A percentile compares a stretch with the other conserved stretches of the same genome.
Conservation (phyloP, 2,329 filamentous ascomycete species). For the Aspergillus sp. region DNA sequence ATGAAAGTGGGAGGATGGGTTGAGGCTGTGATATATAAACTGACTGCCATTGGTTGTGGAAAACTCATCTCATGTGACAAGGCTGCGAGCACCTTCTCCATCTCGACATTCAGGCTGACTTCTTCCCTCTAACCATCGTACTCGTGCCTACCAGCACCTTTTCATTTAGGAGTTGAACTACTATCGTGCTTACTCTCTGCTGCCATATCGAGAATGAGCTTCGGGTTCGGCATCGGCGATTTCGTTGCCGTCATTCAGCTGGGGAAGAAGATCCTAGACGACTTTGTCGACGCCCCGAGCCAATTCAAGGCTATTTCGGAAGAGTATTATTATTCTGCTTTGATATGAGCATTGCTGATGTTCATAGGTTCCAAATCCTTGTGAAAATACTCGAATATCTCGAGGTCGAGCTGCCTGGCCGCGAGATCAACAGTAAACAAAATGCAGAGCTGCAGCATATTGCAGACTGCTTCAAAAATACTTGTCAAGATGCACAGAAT, state of each 20-base stretch:
- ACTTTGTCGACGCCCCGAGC: conserved; percentile 19
- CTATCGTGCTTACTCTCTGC: too few relatives aligned
- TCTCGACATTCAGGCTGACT: too few relatives aligned
- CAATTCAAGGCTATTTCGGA: conserved; percentile 19
- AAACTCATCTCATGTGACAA: too few relatives aligned
- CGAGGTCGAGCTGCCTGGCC: conserved; percentile 12
- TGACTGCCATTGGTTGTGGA: too few relatives aligned
- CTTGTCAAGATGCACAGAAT: not conserved
- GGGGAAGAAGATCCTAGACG: conserved; percentile 18
- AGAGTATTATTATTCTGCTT: conserved; percentile 13
- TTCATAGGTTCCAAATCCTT: conserved; percentile 18
- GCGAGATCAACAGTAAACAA: conserved; percentile 12
- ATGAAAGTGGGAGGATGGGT: too few relatives aligned
- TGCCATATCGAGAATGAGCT: conserved; percentile 19
- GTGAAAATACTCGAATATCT: conserved; percentile 21
- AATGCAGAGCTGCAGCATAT: conserved; percentile 1
- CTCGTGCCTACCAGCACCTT: too few relatives aligned
- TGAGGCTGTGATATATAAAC: too few relatives aligned
- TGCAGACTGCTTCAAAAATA: not conserved
- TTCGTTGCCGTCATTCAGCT: conserved; percentile 25
- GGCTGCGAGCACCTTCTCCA: too few relatives aligned
- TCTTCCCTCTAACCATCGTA: too few relatives aligned
- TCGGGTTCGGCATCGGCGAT: conserved; percentile 31
- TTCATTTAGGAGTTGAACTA: too few relatives aligned
- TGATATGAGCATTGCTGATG: not conserved